A percentile compares a stretch with the other conserved stretches of the same genome.
These are phyloP conservation scores for Gastrolobium bilobum DNA, from an alignment of 306 rosid species.

Conservation along the genomic window DNA sequence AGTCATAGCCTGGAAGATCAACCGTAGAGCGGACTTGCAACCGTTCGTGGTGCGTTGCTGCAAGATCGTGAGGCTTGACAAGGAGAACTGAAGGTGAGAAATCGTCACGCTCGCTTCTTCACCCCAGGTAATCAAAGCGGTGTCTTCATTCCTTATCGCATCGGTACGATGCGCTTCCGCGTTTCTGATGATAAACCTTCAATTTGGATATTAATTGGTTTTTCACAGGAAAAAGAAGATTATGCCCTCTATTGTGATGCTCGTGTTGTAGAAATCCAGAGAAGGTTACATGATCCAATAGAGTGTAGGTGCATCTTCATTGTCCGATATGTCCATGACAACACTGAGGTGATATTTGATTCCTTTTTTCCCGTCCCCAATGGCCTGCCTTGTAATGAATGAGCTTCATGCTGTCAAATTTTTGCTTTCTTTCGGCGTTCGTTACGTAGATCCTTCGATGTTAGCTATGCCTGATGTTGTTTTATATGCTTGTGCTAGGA, in stretches of 20 bases:
- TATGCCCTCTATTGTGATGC: conserved; percentile 63
- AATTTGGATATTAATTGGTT: conserved; percentile 32
- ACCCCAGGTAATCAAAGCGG: too few species aligned
- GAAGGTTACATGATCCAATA: conserved; percentile 45
- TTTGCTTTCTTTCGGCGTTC: neutral
- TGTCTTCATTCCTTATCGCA: too few species aligned
- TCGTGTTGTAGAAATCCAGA: conserved; percentile 46
- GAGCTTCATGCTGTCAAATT: neutral
- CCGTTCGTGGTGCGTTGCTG: too few species aligned
- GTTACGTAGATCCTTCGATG: conserved; percentile 7
- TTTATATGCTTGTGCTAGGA: conserved; percentile 50
- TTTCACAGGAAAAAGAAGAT: conserved; percentile 69
- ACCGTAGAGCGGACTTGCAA: too few species aligned
- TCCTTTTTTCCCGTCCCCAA: neutral
- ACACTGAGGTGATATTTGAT: conserved; percentile 59
- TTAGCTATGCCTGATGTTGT: conserved; percentile 36
- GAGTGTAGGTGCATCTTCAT: conserved; percentile 64
- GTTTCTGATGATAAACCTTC: too few species aligned
- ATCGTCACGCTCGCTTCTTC: too few species aligned
- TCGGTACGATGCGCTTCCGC: too few species aligned
- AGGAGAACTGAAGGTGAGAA: too few species aligned
- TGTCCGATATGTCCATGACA: conserved; percentile 67
- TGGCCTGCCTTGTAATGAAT: neutral
- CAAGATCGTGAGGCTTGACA: too few species aligned
- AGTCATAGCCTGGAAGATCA: too few species aligned